Evolutionary conservation across 2,329 filamentous ascomycete genomes (phyloP).

Genomic region (Trichoderma koningiopsis): DNA sequence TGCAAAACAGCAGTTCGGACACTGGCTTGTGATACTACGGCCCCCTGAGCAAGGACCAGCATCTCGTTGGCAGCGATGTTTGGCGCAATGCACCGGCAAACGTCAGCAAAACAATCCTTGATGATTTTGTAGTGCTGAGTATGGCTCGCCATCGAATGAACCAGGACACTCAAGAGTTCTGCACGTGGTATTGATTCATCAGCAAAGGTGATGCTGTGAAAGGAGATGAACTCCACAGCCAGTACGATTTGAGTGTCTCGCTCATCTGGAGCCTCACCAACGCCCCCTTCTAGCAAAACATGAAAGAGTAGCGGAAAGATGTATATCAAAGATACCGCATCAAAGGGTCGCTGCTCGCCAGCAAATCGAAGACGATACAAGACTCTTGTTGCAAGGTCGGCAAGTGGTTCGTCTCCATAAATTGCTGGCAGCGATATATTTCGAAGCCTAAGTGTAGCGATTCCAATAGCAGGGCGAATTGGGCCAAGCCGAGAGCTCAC

Average conservation of each 20-base stretch:
- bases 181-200: conserved; percentile 76
- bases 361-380: conserved; percentile 89
- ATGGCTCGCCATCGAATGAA: conserved; percentile 83
- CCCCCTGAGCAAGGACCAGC: conserved; percentile 71
- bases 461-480: conserved; percentile 79
- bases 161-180: conserved; percentile 70
- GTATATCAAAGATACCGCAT: conserved; percentile 84
- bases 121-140: conserved; percentile 93
- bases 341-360: conserved; percentile 91
- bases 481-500: conserved; percentile 73
- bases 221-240: conserved; percentile 83
- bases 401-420: conserved; percentile 77
- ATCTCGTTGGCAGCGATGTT: conserved; percentile 78
- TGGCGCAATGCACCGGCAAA: conserved; percentile 80
- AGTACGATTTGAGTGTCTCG: conserved; percentile 87
- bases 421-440: conserved; percentile 73
- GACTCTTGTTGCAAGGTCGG: conserved; percentile 81
- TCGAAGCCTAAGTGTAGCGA: conserved; percentile 80
- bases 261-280: conserved; percentile 73
- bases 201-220: conserved; percentile 79
- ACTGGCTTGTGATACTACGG: conserved; percentile 75
- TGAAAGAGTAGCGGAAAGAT: conserved; percentile 79
- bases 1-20: conserved; percentile 86
- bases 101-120: conserved; percentile 87
- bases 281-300: conserved; percentile 76